Evolutionary conservation across 805 yeast species (phyloP).

Genomic region (Priceomyces fermenticarens): DNA sequence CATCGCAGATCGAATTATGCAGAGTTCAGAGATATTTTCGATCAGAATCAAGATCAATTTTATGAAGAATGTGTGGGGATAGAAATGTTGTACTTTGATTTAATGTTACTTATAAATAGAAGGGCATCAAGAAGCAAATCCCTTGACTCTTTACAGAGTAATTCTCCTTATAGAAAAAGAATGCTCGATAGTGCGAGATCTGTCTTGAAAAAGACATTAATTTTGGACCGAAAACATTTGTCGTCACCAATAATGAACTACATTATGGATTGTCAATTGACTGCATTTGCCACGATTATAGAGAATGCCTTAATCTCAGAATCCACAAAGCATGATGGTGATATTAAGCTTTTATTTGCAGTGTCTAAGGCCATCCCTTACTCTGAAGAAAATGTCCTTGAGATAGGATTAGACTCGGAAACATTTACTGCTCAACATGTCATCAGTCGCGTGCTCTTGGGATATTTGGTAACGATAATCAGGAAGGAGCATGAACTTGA

Average conservation of each 20-base stretch:
- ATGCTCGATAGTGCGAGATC: slow-evolving; percentile 29
- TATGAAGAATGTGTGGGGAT: slow-evolving; percentile 9
- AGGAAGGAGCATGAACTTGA: slow-evolving; percentile 11
- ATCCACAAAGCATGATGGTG: slow-evolving; percentile 13
- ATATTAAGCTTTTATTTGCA: slow-evolving; percentile 20
- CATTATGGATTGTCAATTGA: slow-evolving; percentile 18
- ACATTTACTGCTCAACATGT: neutral
- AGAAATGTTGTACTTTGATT: slow-evolving; percentile 23
- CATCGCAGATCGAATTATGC: neutral
- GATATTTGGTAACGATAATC: slow-evolving; percentile 17
- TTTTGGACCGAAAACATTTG: slow-evolving; percentile 8
- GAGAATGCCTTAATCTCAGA: slow-evolving; percentile 20
- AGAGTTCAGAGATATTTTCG: neutral
- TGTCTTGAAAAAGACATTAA: slow-evolving; percentile 16
- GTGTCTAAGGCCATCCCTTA: slow-evolving; percentile 9
- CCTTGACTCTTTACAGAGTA: slow-evolving; percentile 12
- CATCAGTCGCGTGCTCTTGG: slow-evolving; percentile 17
- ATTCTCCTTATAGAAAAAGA: slow-evolving; percentile 13
- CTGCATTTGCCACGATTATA: slow-evolving; percentile 22
- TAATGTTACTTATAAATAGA: slow-evolving; percentile 24
- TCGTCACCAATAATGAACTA: slow-evolving; percentile 17
- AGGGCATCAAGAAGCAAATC: slow-evolving; percentile 20
- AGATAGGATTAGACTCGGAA: neutral
- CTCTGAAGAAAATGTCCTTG: slow-evolving; percentile 5
- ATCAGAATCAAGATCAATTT: neutral